Conservation (phyloP, 2,329 filamentous ascomycete species). For the Colletotrichum salicis region DNA sequence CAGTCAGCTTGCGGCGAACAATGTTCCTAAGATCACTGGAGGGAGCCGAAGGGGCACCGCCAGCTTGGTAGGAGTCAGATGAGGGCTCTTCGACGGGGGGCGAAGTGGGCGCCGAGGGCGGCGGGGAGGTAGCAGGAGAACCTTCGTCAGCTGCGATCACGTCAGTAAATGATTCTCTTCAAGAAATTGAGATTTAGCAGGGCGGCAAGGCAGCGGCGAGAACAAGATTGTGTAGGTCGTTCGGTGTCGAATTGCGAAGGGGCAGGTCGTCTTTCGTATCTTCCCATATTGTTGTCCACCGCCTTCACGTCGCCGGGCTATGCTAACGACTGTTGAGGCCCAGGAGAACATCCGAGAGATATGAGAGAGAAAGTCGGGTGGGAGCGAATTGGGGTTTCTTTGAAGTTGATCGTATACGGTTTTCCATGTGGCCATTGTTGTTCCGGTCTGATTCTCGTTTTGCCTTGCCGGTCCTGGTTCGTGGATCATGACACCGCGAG, state of each 20-base stretch:
- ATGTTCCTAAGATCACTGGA: constrained; percentile 88
- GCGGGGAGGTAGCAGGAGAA: constrained; percentile 51
- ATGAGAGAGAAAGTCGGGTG: background rate
- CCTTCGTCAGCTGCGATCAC: constrained; percentile 56
- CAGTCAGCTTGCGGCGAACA: constrained; percentile 96
- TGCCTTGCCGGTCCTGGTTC: constrained; percentile 37
- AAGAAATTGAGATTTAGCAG: constrained; percentile 35
- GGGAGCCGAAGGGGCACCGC: constrained; percentile 49
- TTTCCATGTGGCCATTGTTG: background rate
- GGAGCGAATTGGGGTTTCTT: constrained; percentile 19
- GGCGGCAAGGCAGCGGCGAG: constrained; percentile 23
- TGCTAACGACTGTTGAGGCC: background rate
- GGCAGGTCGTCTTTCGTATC: background rate
- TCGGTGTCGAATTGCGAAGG: background rate
- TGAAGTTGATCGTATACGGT: constrained; percentile 38
- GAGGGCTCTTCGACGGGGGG: constrained; percentile 48
- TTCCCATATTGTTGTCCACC: background rate
- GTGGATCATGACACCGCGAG: constrained; percentile 38
- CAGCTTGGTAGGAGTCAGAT: constrained; percentile 50
- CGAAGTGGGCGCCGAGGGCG: constrained; percentile 53
- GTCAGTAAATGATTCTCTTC: constrained; percentile 48
- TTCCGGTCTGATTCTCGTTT: constrained; percentile 15
- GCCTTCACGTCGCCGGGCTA: background rate
- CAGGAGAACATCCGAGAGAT: background rate
- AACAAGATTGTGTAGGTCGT: constrained; percentile 15